Evolutionary conservation across 2,329 filamentous ascomycete species (phyloP).

Genomic region (Akanthomyces uredinophilus): DNA sequence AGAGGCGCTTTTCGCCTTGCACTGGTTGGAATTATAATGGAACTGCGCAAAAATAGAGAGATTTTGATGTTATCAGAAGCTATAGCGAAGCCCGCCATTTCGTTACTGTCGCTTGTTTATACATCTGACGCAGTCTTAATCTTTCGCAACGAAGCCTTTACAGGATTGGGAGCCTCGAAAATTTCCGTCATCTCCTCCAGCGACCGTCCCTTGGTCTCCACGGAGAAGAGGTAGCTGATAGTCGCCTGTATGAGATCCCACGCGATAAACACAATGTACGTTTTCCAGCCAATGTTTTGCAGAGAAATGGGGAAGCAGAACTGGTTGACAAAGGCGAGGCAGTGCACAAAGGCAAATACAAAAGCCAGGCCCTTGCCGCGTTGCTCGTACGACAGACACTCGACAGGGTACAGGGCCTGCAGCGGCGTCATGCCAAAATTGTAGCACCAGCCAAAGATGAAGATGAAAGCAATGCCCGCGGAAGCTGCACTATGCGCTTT

Average conservation of each 20-base stretch:
- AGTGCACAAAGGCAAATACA: conserved; percentile 32
- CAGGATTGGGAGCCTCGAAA: conserved; percentile 22
- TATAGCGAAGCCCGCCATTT: too few relatives aligned
- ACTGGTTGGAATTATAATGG: too few relatives aligned
- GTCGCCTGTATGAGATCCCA: conserved; percentile 1
- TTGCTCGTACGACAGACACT: conserved; percentile 36
- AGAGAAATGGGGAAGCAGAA: conserved; percentile 38
- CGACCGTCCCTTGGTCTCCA: conserved; percentile 24
- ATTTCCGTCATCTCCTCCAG: conserved; percentile 25
- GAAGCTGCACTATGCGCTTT: background rate
- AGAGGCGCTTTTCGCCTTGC: too few relatives aligned
- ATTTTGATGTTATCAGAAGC: too few relatives aligned
- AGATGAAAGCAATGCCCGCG: conserved; percentile 32
- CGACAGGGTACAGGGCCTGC: conserved; percentile 40
- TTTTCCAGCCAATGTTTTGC: conserved; percentile 36
- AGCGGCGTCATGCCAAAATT: conserved; percentile 43
- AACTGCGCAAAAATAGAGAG: too few relatives aligned
- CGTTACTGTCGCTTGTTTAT: background rate
- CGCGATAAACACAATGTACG: conserved; percentile 33
- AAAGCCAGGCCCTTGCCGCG: conserved; percentile 36
- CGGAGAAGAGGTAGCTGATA: conserved; percentile 29
- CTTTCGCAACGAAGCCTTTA: conserved; percentile 15
- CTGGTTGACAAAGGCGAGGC: conserved; percentile 29
- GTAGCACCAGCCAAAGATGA: conserved; percentile 38
- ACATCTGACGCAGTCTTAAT: background rate